Evolutionary conservation across 2,329 filamentous ascomycete genomes (phyloP), one percentile per base, ranked within the genome.

Genomic region (Cercospora citrullina): DNA sequence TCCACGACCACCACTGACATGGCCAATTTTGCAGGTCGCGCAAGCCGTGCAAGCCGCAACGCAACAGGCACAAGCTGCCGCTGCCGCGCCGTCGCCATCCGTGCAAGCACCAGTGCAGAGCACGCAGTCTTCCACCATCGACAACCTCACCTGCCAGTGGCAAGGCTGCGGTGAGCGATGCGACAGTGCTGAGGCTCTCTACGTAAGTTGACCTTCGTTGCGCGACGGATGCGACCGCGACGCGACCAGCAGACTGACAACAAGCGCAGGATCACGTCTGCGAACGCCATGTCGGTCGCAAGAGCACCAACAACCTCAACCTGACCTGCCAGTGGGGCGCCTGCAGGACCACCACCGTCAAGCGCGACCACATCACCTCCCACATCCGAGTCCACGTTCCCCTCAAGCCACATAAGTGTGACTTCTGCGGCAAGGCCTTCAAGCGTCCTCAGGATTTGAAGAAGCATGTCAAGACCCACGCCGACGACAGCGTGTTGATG

Each of bases 381-480:
- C 95, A 99, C 82, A 97, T 99, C 76, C 92, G 95, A 72, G 95
- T 98, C 64, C 95, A 99, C 80, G 94, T 99, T n/a, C 95, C 95
- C 0, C 85, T 99, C 69, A 99, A 99, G 86, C 95, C 95, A 73
- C 95, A 99, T 85, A 98, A 97, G 83, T 99, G 95, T 81, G 94
- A 97, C 79, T 96, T 97, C 82, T 99, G 95, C 79, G 93, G 93
- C 79, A 99, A 99, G 85, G 94, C 94, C 1, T 99, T 99, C 87
- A 99, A 99, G 88, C 91, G 95, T 36, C 95, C 95, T 2, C 95
- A 99, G 83, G 95, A 99, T 84, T 81, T 99, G 76, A 98, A 99
- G 89, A 99, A 99, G 85, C 95, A 99, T 80, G 93, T 98, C 81
- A 99, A 98, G 89, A 98, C 94, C 4, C 94, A 98, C 79, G 94